A percentile compares a stretch with the other conserved stretches of the same genome.
Evolutionary conservation across 768 basidiomycete species (phyloP).

Genomic region (Coprinellus micaceus): DNA sequence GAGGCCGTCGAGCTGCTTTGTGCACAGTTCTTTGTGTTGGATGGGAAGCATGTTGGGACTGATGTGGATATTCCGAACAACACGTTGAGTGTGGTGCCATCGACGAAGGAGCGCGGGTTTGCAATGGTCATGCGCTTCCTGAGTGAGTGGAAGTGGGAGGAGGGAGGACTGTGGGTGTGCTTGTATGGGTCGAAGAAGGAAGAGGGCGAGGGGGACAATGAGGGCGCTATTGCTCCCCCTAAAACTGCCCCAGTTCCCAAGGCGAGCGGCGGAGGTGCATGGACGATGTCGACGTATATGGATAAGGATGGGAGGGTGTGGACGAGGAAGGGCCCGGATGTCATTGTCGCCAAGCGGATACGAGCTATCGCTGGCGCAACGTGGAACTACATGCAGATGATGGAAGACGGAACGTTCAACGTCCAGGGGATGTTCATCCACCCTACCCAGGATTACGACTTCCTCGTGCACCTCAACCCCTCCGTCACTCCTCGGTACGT

Average conservation of each 20-base stretch:
- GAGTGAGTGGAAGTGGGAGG: constrained; percentile 81
- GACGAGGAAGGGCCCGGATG: constrained; percentile 65
- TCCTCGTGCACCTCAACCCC: constrained; percentile 73
- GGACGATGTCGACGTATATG: constrained; percentile 76
- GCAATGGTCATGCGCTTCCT: constrained; percentile 68
- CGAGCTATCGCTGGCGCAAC: constrained; percentile 73
- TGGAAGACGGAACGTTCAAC: constrained; percentile 47
- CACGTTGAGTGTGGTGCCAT: constrained; percentile 49
- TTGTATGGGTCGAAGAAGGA: constrained; percentile 43
- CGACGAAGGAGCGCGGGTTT: constrained; percentile 79
- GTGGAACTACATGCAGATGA: constrained; percentile 51
- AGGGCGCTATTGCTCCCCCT: not conserved
- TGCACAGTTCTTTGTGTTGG: constrained; percentile 68
- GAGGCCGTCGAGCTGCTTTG: constrained; percentile 87
- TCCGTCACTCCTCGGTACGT: constrained; percentile 63
- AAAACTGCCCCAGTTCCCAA: not conserved
- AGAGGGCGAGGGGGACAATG: constrained; percentile 25
- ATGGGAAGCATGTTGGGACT: constrained; percentile 30
- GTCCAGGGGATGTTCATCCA: constrained; percentile 83
- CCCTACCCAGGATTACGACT: constrained; percentile 80
- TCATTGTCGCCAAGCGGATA: constrained; percentile 71
- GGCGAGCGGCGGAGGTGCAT: constrained; percentile 40
- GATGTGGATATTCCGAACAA: constrained; percentile 28
- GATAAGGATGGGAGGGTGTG: constrained; percentile 75
- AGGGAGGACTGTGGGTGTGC: constrained; percentile 63